A percentile compares a stretch with the other conserved stretches of the same genome.
These are phyloP conservation scores for Venturia asperata DNA, from an alignment of 2,329 filamentous ascomycete genomes.

Conservation along the genomic window DNA sequence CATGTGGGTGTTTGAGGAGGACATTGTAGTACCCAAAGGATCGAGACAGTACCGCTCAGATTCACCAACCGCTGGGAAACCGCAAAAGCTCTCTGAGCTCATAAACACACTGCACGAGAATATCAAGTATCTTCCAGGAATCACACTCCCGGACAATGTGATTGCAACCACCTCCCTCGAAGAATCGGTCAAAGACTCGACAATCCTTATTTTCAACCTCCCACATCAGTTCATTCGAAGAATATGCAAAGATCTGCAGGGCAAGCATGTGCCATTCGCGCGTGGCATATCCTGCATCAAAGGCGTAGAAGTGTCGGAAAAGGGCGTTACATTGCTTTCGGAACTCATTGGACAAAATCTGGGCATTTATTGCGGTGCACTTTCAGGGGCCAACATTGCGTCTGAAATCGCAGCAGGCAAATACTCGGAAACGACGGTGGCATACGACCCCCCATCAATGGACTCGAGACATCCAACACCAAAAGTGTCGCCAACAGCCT, in stretches of 20 bases:
- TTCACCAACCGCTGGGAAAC: constrained; percentile 50
- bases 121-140: constrained; percentile 91
- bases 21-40: constrained; percentile 64
- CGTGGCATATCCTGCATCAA: constrained; percentile 97
- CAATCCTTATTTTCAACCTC: constrained; percentile 91
- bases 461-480: constrained; percentile 71
- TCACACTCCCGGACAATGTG: constrained; percentile 74
- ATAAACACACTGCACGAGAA: constrained; percentile 96
- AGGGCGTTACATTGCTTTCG: constrained; percentile 81
- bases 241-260: constrained; percentile 75
- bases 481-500: constrained; percentile 44
- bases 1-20: constrained; percentile 99
- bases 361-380: constrained; percentile 91
- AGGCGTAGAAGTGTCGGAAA: constrained; percentile 85
- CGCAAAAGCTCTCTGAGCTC: constrained; percentile 80
- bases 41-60: constrained; percentile 65
- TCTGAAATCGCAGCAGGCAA: constrained; percentile 92
- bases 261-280: constrained; percentile 84
- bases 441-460: constrained; percentile 85
- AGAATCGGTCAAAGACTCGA: constrained; percentile 74
- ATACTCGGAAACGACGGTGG: constrained; percentile 94
- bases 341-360: constrained; percentile 88
- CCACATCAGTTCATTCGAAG: constrained; percentile 92
- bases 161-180: constrained; percentile 74
- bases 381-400: constrained; percentile 94